A percentile compares a stretch with the other conserved stretches of the same genome.
phyloP scores from a whole-genome alignment of 768 basidiomycete genomes.

The Scleroderma bovista region DNA sequence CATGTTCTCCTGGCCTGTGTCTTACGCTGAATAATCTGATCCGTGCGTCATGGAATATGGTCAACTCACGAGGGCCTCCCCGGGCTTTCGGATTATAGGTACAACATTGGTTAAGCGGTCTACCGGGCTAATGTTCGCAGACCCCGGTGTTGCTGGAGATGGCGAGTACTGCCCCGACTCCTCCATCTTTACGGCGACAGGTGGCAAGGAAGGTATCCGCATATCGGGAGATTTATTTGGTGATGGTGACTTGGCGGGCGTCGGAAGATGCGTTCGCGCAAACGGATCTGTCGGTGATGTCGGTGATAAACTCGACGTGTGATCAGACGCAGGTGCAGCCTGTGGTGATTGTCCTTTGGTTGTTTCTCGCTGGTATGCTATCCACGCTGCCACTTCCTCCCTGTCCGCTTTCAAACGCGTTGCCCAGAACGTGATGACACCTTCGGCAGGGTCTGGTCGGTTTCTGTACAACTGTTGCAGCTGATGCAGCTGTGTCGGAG shows the following conservation, averaged over 20 bases:
- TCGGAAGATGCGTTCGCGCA: constrained; percentile 23
- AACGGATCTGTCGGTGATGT: not conserved
- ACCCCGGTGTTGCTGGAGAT: not conserved
- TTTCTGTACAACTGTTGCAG: constrained; percentile 16
- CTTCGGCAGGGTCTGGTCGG: constrained; percentile 10
- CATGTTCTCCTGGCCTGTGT: not conserved
- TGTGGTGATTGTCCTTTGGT: constrained; percentile 3
- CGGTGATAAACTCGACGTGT: constrained; percentile 14
- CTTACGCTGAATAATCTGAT: not conserved
- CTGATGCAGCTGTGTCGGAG: constrained; percentile 15
- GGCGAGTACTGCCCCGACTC: constrained; percentile 3
- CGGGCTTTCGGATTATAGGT: not conserved
- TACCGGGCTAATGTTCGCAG: not conserved
- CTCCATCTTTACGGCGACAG: constrained; percentile 27
- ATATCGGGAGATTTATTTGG: constrained; percentile 15
- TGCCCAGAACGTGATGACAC: constrained; percentile 24
- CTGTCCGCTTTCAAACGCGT: constrained; percentile 13
- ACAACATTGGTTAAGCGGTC: not conserved
- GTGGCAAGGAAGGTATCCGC: constrained; percentile 22
- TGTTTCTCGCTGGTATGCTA: constrained; percentile 25
- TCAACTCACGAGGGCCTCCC: not conserved
- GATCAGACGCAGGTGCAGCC: not conserved
- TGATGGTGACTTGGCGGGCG: constrained; percentile 22
- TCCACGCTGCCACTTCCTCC: constrained; percentile 19
- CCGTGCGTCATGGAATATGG: not conserved